Evolutionary conservation across 768 basidiomycete genomes (phyloP), one percentile per base, ranked within the genome.

Genomic region (Amanita brunnescens): DNA sequence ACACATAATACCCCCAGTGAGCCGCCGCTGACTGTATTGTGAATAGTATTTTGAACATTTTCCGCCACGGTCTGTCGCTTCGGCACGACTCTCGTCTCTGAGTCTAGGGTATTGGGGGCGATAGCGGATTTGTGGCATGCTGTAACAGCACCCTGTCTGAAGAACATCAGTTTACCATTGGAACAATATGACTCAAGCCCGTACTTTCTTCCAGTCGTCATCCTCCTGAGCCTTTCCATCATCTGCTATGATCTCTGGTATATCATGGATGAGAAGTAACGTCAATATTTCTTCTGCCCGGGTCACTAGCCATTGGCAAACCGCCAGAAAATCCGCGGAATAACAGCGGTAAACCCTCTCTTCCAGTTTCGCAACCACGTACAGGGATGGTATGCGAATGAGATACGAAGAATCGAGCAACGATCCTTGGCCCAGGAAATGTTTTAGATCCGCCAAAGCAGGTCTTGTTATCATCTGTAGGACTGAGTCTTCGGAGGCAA

Each of bases 131-230:
- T 61, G 55, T 9, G 65, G 65, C 53, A 65, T 59, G 4, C 61
- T 54, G 40, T 69, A 70, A 43, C 54, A 64, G 16, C 58, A 61
- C 1, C 68, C 66, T 8, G 59, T 66, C 63, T 62, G 50, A 29
- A 29, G 26, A 3, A 4, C 26, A 29, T 29, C 7, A n/a, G n/a
- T 29, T 29, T 48, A 32, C 5, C 45, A 61, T 56, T n/a, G n/a
- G n/a, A n/a, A n/a, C n/a, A n/a, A n/a, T 7, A 35, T 35, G 29
- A 56, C 46, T 5, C 58, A 29, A 6, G 24, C 6, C 5, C 53
- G 47, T 20, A 52, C 43, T 16, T 33, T 52, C 6, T 10, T 4
- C 34, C 34, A 35, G 12, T 35, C n/a, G 5, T 35, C 10, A 35
- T 13, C 34, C n/a, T n/a, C n/a, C n/a, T n/a, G n/a, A 35, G 34